These are phyloP conservation scores for Auricularia auricula-judae DNA, from an alignment of 768 basidiomycete genomes.

Conservation along the genomic window DNA sequence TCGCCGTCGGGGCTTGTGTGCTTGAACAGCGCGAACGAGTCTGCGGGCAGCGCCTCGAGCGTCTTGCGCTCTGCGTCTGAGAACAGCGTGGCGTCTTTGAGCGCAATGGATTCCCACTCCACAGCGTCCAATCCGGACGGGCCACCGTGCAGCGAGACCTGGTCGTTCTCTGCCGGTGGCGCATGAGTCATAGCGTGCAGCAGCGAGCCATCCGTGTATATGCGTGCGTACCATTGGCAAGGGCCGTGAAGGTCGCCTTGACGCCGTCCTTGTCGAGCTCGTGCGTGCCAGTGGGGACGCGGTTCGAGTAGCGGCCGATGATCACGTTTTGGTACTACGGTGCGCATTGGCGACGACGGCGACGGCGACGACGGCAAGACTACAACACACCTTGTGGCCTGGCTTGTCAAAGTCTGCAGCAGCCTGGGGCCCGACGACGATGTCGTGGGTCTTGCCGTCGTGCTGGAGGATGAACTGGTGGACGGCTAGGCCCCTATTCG, in stretches of 20 bases:
- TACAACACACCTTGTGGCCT: constrained; percentile 28
- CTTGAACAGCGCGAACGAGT: constrained; percentile 40
- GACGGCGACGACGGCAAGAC: neutral
- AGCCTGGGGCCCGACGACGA: constrained; percentile 61
- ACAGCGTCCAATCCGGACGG: constrained; percentile 50
- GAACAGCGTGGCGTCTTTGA: constrained; percentile 33
- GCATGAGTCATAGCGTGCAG: neutral
- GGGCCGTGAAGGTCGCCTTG: constrained; percentile 33
- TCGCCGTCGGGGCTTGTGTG: constrained; percentile 52
- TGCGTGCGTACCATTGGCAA: constrained; percentile 24
- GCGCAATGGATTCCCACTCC: constrained; percentile 34
- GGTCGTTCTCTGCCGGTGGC: constrained; percentile 9
- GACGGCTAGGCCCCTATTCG: constrained; percentile 58
- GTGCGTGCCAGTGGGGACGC: constrained; percentile 52
- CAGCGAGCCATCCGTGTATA: neutral
- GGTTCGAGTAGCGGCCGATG: constrained; percentile 63
- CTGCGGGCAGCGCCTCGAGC: constrained; percentile 19
- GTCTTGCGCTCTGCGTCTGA: constrained; percentile 39
- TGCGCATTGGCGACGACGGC: neutral
- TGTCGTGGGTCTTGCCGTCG: constrained; percentile 68
- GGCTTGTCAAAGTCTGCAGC: constrained; percentile 38
- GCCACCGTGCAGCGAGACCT: constrained; percentile 66
- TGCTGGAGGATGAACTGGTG: constrained; percentile 56
- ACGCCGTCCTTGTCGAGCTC: constrained; percentile 42
- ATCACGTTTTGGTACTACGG: constrained; percentile 53